Evolutionary conservation across 768 basidiomycete genomes (phyloP), one percentile per base, ranked within the genome.

Genomic region (Galerina marginata): DNA sequence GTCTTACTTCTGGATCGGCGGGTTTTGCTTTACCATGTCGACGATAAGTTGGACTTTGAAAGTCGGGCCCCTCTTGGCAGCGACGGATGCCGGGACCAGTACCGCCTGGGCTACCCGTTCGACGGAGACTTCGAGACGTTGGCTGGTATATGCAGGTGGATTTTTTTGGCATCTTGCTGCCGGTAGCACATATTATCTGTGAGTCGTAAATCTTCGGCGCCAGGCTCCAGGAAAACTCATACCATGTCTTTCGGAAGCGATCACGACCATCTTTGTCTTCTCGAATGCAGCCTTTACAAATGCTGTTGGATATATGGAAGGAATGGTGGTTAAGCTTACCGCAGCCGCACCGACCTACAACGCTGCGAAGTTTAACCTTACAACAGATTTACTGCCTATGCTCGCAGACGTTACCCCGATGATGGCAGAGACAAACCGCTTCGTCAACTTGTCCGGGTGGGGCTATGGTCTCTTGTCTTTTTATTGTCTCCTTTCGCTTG

Each of bases 1-100:
- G 51, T 53, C 51, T 4, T 53, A 53, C 51, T 53, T 53, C 26
- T 53, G 51, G 51, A 53, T 53, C 51, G 51, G 51, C 20, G 51
- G 51, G 23, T 53, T 40, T 42, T 37, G 38, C 14, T 53, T 53
- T 40, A 53, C 51, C 1, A 53, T 53, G 39, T 53, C 51, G 12
- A 53, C 51, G 11, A 53, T 53, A 39, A 53, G 51, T 20, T 53
- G 51, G 51, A 53, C 51, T 2, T 29, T 53, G 20, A 53, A 53
- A 42, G 51, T 53, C 23, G 51, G 51, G 11, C 51, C 51, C 14
- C 39, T 53, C 5, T 23, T 53, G 6, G 51, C 51, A 7, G 51
- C 51, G 6, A 53, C 51, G 14, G 51, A 53, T 26, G 23, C 51
- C n/a, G 51, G 51, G 3, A 40, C 51, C 14, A 53, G 51, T 42